Evolutionary conservation across 192 early-diverging fungal species (phyloP).

Genomic region (Coemansia sp.): DNA sequence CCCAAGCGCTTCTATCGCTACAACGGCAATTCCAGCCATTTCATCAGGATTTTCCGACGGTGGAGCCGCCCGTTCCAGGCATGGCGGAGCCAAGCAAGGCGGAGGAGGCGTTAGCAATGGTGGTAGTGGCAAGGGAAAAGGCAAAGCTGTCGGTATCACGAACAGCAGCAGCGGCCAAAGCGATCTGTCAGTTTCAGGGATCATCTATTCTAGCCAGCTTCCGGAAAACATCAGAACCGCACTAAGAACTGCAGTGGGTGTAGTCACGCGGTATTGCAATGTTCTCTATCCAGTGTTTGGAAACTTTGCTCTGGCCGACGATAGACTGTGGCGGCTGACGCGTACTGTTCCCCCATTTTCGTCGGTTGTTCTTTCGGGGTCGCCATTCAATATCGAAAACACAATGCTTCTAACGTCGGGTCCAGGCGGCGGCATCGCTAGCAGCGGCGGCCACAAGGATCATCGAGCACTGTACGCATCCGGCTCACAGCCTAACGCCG

Average conservation of each 20-base stretch:
- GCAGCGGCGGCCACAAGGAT: slow-evolving; percentile 11
- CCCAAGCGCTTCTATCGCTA: not conserved
- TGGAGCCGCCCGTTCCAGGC: not conserved
- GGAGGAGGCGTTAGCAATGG: not conserved
- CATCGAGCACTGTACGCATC: slow-evolving; percentile 3
- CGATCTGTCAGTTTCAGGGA: not conserved
- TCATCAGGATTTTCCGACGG: not conserved
- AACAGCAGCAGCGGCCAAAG: not conserved
- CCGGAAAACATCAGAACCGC: slow-evolving; percentile 42
- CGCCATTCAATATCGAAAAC: slow-evolving; percentile 38
- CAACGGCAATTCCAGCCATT: not conserved
- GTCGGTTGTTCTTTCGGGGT: slow-evolving; percentile 42
- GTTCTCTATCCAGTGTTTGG: slow-evolving; percentile 48
- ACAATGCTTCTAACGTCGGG: slow-evolving; percentile 16
- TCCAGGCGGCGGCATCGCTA: no score
- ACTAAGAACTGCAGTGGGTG: slow-evolving; percentile 32
- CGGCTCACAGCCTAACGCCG: slow-evolving; percentile 1
- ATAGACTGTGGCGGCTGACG: slow-evolving; percentile 47
- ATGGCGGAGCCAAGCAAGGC: not conserved
- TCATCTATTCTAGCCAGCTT: slow-evolving; percentile 24
- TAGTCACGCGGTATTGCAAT: slow-evolving; percentile 48
- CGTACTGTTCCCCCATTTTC: slow-evolving; percentile 46
- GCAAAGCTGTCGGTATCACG: not conserved
- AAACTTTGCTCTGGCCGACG: slow-evolving; percentile 44
- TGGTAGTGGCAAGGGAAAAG: not conserved